Conservation (phyloP, 768 basidiomycete species). For the Mycena albidolilacea region DNA sequence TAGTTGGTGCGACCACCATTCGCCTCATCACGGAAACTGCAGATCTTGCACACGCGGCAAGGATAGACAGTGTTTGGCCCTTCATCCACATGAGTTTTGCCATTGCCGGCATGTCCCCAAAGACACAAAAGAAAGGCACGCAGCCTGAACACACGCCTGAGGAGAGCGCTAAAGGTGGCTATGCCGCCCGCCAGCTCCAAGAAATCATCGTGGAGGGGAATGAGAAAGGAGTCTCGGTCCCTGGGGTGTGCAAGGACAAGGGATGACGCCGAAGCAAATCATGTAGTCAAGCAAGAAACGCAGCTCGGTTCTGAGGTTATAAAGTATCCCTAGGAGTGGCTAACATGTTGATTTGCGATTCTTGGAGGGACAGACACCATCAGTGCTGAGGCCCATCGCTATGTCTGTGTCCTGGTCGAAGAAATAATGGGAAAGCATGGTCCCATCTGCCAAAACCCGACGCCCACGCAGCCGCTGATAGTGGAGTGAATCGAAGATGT, state of each 20-base stretch:
- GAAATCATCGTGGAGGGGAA: conserved; percentile 54
- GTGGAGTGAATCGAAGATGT: conserved; percentile 46
- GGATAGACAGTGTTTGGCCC: not conserved
- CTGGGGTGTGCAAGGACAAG: conserved; percentile 51
- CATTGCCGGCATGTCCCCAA: conserved; percentile 30
- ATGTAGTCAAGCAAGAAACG: conserved; percentile 49
- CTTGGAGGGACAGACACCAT: conserved; percentile 43
- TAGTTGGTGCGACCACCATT: conserved; percentile 43
- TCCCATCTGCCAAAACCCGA: conserved; percentile 45
- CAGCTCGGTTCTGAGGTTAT: conserved; percentile 56
- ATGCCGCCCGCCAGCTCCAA: conserved; percentile 51
- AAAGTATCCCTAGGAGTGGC: conserved; percentile 54
- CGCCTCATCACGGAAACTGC: not conserved
- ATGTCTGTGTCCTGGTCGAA: conserved; percentile 55
- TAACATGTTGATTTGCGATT: conserved; percentile 42
- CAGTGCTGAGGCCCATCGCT: conserved; percentile 49
- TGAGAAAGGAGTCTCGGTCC: conserved; percentile 51
- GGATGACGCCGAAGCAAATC: conserved; percentile 57
- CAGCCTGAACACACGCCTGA: not conserved
- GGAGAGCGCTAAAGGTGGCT: conserved; percentile 43
- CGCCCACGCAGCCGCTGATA: conserved; percentile 45
- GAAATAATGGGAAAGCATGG: conserved; percentile 42
- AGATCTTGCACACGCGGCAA: not conserved
- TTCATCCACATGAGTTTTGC: conserved; percentile 13
- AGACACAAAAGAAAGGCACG: too few relatives aligned